phyloP scores from a whole-genome alignment of 768 basidiomycete genomes.

The Tephrocybe sp. region DNA sequence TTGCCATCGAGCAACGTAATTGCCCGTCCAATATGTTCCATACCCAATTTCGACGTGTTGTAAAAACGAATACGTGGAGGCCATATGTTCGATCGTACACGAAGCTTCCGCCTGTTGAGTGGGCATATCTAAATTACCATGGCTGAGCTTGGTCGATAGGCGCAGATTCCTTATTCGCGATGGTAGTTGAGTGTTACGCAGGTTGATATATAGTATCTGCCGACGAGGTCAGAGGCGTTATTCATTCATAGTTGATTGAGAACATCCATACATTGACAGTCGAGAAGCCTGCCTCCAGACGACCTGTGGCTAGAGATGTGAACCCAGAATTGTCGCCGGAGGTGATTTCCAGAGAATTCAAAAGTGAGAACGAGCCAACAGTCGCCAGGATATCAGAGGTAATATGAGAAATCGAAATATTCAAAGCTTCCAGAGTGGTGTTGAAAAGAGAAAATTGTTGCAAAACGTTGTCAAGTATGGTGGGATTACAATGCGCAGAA shows the following conservation, averaged over 20 bases:
- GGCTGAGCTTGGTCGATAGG: constrained; percentile 22
- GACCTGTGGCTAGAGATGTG: neutral
- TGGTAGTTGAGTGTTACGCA: constrained; percentile 20
- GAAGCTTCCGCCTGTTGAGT: constrained; percentile 25
- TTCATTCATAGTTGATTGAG: neutral
- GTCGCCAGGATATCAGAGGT: constrained; percentile 16
- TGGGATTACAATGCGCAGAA: constrained; percentile 21
- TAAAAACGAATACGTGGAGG: constrained; percentile 16
- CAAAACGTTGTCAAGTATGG: constrained; percentile 17
- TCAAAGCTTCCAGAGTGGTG: constrained; percentile 19
- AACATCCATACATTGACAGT: constrained; percentile 14
- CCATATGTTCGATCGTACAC: constrained; percentile 22
- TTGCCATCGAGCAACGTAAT: constrained; percentile 26
- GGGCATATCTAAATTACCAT: constrained; percentile 17
- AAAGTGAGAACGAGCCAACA: constrained; percentile 7
- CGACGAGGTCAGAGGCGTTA: neutral
- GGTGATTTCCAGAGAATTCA: constrained; percentile 9
- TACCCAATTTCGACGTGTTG: constrained; percentile 25
- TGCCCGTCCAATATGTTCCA: constrained; percentile 31
- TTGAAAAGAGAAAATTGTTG: constrained; percentile 17
- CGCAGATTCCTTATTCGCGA: constrained; percentile 17
- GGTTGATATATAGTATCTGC: constrained; percentile 20
- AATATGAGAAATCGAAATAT: constrained; percentile 20
- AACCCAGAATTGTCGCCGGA: constrained; percentile 11
- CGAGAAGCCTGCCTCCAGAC: constrained; percentile 2